Conservation (phyloP, 139 green algal genomes). For the Trebouxia sp. region DNA sequence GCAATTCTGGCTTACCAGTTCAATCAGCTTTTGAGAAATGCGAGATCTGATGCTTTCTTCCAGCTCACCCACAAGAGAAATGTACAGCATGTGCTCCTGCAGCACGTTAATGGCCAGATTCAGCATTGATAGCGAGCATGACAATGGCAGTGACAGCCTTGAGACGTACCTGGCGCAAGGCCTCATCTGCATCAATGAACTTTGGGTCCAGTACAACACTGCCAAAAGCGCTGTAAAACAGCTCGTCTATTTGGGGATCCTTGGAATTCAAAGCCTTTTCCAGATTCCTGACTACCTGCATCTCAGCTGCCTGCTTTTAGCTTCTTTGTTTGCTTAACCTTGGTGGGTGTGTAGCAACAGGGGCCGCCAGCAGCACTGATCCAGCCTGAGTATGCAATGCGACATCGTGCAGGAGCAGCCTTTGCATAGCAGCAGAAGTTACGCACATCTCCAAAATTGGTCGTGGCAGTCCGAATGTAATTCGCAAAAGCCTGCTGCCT, state of each 20-base stretch:
- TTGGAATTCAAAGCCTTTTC: not conserved
- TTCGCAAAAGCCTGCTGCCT: not conserved
- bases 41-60: not conserved
- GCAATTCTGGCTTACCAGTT: not conserved
- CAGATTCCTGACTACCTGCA: not conserved
- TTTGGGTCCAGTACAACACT: slow-evolving; percentile 15
- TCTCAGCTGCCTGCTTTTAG: no score
- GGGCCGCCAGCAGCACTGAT: not conserved
- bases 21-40: not conserved
- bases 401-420: not conserved
- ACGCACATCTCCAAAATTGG: not conserved
- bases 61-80: not conserved
- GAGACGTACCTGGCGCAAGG: not conserved
- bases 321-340: no score
- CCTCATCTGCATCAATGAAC: not conserved
- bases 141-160: no score
- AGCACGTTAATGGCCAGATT: not conserved
- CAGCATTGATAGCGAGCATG: not conserved
- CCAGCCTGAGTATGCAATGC: not conserved
- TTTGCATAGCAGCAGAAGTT: not conserved
- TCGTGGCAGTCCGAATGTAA: not conserved
- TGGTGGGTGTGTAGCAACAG: not conserved
- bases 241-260: not conserved
- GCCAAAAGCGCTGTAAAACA: not conserved
- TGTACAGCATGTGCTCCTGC: not conserved